Conservation (phyloP, 345 rosid species). For the Passiflora organensis region DNA sequence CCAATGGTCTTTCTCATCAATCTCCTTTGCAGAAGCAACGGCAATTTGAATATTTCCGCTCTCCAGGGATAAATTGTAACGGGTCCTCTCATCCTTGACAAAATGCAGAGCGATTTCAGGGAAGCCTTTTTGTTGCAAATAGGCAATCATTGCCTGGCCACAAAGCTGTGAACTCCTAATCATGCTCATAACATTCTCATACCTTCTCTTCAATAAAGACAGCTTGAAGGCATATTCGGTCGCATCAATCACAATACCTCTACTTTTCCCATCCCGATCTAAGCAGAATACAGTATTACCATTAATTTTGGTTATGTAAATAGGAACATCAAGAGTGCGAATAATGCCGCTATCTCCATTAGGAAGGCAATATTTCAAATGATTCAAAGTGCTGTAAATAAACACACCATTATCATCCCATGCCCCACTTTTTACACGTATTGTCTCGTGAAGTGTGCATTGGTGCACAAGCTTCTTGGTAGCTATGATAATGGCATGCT, state of each 20-base stretch:
- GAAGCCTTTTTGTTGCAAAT: conserved; percentile 92
- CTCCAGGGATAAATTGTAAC: conserved; percentile 89
- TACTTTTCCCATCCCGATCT: conserved; percentile 87
- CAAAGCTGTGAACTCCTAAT: conserved; percentile 88
- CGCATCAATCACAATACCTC: conserved; percentile 61
- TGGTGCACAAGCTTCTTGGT: conserved; percentile 77
- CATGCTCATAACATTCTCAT: conserved; percentile 93
- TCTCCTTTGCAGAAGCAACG: conserved; percentile 93
- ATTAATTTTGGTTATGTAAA: conserved; percentile 75
- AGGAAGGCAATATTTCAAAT: conserved; percentile 88
- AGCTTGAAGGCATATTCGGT: conserved; percentile 89
- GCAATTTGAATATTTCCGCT: conserved; percentile 95
- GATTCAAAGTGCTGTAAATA: conserved; percentile 81
- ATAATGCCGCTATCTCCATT: conserved; percentile 91
- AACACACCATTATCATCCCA: conserved; percentile 96
- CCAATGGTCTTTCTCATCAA: conserved; percentile 95
- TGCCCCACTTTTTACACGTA: conserved; percentile 90
- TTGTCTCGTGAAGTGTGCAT: conserved; percentile 89
- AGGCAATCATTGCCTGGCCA: conserved; percentile 96
- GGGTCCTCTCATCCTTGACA: conserved; percentile 89
- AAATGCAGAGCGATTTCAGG: conserved; percentile 99
- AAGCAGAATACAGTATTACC: conserved; percentile 65
- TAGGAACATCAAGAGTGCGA: conserved; percentile 73
- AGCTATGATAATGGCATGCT: conserved; percentile 79
- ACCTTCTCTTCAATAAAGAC: conserved; percentile 67